Evolutionary conservation across 1,139 yeast genomes (phyloP), one percentile per base, ranked within the genome.

Genomic region (Eremothecium gossypii): DNA sequence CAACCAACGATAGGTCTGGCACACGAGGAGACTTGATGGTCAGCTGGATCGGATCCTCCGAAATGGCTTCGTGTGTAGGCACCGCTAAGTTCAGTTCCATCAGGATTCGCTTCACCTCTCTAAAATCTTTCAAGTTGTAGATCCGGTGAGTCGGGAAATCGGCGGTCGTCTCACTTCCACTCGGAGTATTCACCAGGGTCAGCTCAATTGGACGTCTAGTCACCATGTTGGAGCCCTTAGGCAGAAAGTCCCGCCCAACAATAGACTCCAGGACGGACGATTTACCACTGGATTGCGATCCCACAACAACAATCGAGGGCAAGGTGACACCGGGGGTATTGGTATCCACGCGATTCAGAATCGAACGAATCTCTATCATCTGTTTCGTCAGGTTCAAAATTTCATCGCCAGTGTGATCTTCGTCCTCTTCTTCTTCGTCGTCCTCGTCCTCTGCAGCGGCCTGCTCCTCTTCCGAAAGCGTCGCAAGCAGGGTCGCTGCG

Each of bases 221-320:
- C 17, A 89, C 96, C 96, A 89, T 89, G 59, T 89, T 89, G 37
- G 83, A 76, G 26, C 97, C 97, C 63, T 89, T 89, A 27, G 97
- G 97, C 45, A 89, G 67, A 54, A 89, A 89, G 56, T 89, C 96
- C 53, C 83, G 95, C 9, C 97, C 97, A 1, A 89, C 97, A 46
- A 89, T 83, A 11, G 95, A 77, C 60, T 89, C 97, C 45, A 89
- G 71, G 1, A 89, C 97, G 0, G 96, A 87, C 0, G 96, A 84
- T 62, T 89, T 89, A 41, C 99, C 99, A 40, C 96, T 85, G 8
- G 96, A 84, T 66, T 93, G 98, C 1, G 98, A 91, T 0, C 99
- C 98, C 51, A 93, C 77, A 1, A 93, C 98, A 12, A 93, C 98
- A 52, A 93, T 93, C 0, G 96, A 83, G 1, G 98, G 98, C 33